phyloP scores from a whole-genome alignment of 228 moss, liverwort and hornwort species.

The Sphagnum fallax region DNA sequence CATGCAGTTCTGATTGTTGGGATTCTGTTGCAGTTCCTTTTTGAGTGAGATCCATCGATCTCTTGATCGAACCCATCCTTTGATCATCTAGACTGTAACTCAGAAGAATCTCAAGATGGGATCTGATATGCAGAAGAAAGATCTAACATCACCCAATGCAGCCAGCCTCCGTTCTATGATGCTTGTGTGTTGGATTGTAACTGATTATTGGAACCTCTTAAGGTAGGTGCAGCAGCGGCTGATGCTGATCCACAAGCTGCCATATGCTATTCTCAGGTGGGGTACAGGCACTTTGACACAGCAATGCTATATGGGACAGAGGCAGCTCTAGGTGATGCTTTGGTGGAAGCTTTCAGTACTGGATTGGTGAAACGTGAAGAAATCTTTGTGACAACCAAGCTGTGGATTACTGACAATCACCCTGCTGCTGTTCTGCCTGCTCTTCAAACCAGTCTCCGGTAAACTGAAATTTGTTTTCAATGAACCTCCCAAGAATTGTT shows the following conservation, averaged over 20 bases:
- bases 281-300: conserved; percentile 72
- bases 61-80: too few species aligned
- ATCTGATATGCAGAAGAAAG: too few species aligned
- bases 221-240: background rate
- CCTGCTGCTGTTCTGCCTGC: conserved; percentile 42
- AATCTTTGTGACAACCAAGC: conserved; percentile 73
- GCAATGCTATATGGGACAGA: conserved; percentile 63
- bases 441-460: conserved; percentile 49
- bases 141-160: background rate
- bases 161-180: background rate
- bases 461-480: background rate
- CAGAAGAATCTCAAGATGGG: too few species aligned
- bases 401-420: conserved; percentile 45
- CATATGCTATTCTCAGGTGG: conserved; percentile 24
- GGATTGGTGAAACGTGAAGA: conserved; percentile 70
- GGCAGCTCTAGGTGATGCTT: conserved; percentile 39
- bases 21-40: too few species aligned
- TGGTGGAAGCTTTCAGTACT: conserved; percentile 47
- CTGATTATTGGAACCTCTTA: background rate
- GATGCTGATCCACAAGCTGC: background rate
- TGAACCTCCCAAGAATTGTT: too few species aligned
- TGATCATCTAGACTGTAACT: too few species aligned
- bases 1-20: background rate
- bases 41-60: too few species aligned
- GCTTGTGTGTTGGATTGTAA: background rate